Base-by-base conservation (phyloP, 2,329 filamentous ascomycete genomes). In the Iodosphaeria phyllophila region DNA sequence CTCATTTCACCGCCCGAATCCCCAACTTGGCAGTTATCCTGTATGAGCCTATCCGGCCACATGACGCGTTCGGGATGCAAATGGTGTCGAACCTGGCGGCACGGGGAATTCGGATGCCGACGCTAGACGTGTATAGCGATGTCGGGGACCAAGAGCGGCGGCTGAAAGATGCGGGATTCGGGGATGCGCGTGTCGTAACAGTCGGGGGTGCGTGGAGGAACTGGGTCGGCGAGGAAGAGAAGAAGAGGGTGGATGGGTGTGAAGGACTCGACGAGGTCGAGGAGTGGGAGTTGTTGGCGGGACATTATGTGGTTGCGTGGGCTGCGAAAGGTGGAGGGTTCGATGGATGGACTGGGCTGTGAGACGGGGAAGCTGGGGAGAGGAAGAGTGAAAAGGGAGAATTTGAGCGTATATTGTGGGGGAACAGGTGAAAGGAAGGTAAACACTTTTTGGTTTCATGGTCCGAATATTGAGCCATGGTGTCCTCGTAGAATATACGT, bases 261-360 rank as follows among this genome's bases (percentile, higher is more conserved):
- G 84, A 98, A 47, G 83, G 89, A 40, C 49, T 98, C 32, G 89
- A 98, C 51, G 89, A 98, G 50, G 64, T 93, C 13, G 89, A 98
- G 50, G 89, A 98, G 52, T 92, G 89, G 76, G 62, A 74, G 40
- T 50, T 98, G 36, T 50, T 98, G 37, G 79, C 83, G 1, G 68
- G 64, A 34, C 89, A 98, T 56, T 98, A 98, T 42, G 72, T 84
- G 34, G 64, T 98, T 21, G 73, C 71, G 4, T 95, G 86, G 86
- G 89, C 74, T 2, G 91, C 77, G 67, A 72, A 66, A 37, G 68
- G 71, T 16, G 45, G 40, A 2, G 49, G 43, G 5, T 48, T 56
- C 20, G 33, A 34, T 17, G 15, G 11, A 5, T 27, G 25, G 25
- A 13, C 10, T 4, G n/a, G n/a, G n/a, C n/a, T n/a, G n/a, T n/a